Evolutionary conservation across 202 grass and related monocot species (phyloP).

Genomic region (Setaria viridis): DNA sequence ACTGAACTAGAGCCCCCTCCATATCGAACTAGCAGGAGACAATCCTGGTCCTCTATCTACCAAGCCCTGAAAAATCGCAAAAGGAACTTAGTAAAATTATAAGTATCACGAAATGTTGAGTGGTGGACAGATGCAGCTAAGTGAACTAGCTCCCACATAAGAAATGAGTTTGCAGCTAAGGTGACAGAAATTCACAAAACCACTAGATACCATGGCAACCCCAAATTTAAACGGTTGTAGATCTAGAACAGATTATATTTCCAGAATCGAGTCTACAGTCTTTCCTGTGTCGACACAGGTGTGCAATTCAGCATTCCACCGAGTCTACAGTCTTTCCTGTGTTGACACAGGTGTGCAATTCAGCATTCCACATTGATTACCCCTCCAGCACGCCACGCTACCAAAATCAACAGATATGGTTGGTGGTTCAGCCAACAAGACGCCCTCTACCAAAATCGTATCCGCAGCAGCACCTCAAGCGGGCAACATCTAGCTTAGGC

Average conservation of each 20-base stretch:
- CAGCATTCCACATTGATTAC: not conserved
- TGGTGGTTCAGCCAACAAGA: not conserved
- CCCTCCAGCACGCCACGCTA: not conserved
- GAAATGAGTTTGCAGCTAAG: not conserved
- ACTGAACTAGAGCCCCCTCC: slow-evolving; percentile 85
- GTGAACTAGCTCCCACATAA: not conserved
- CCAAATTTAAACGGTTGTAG: not conserved
- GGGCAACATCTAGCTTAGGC: not conserved
- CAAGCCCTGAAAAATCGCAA: slow-evolving; percentile 33
- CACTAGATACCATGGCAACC: not conserved
- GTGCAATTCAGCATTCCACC: no score
- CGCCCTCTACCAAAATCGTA: slow-evolving; percentile 3
- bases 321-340: not conserved
- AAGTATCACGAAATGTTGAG: slow-evolving; percentile 9
- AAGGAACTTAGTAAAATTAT: not conserved
- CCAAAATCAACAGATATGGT: not conserved
- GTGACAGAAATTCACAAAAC: not conserved
- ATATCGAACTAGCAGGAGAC: slow-evolving; percentile 45
- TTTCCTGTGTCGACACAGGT: not conserved
- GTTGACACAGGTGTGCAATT: not conserved
- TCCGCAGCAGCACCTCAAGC: not conserved
- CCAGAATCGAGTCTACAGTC: not conserved
- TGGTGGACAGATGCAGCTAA: slow-evolving; percentile 1
- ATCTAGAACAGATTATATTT: not conserved
- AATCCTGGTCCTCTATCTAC: not conserved